A percentile compares a stretch with the other conserved stretches of the same genome.
These are phyloP conservation scores for Cryoendolithus antarcticus DNA, from an alignment of 2,329 filamentous ascomycete species.

Conservation along the genomic window DNA sequence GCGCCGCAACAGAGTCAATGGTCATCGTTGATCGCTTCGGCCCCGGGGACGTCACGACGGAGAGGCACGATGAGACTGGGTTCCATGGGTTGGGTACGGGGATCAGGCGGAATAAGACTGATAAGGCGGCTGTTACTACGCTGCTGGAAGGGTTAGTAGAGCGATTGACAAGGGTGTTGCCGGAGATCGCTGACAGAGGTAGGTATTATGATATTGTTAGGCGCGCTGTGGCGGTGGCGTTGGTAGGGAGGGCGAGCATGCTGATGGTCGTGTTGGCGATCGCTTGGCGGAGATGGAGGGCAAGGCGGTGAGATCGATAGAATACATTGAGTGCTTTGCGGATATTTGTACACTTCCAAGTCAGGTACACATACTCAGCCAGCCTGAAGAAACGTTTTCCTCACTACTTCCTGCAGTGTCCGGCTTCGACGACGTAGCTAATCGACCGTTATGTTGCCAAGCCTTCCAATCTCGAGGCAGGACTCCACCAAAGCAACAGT, in stretches of 20 bases:
- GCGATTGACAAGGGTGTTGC: constrained; percentile 9
- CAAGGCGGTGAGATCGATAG: not conserved
- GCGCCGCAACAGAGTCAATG: constrained; percentile 8
- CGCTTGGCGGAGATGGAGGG: constrained; percentile 7
- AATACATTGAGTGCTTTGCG: too few relatives aligned
- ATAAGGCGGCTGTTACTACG: constrained; percentile 33
- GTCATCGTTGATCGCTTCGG: constrained; percentile 3
- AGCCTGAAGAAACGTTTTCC: too few relatives aligned
- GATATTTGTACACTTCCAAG: too few relatives aligned
- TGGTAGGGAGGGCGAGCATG: constrained; percentile 24
- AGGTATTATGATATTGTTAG: constrained; percentile 39
- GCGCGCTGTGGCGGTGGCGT: constrained; percentile 32
- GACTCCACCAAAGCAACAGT: too few relatives aligned
- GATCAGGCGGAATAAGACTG: constrained; percentile 19
- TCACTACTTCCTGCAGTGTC: too few relatives aligned
- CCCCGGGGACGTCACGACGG: constrained; percentile 4
- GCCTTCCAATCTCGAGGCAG: too few relatives aligned
- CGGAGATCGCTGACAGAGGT: constrained; percentile 19
- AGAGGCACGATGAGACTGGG: constrained; percentile 31
- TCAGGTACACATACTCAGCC: too few relatives aligned
- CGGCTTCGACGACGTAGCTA: not conserved
- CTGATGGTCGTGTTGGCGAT: constrained; percentile 6
- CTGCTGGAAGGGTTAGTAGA: constrained; percentile 35
- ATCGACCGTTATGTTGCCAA: too few relatives aligned
- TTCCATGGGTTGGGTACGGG: constrained; percentile 34